Percentiles rank a stretch among this genome's conserved stretches.
Conservation (phyloP, 1,284 basidiomycete species). For the Singerocomus rubriflavus region DNA sequence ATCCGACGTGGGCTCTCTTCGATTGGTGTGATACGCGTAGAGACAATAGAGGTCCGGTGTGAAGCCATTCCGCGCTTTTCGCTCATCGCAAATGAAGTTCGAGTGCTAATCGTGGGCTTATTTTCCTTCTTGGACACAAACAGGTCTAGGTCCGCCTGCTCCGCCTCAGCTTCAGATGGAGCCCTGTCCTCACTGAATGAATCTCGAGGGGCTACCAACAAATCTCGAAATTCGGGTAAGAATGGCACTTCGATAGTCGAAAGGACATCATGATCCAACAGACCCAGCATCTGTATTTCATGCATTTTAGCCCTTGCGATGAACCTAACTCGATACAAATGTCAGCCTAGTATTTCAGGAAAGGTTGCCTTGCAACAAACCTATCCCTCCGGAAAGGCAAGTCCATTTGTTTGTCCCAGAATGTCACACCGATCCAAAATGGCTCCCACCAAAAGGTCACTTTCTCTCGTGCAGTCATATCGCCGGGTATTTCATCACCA, state of each 20-base stretch:
- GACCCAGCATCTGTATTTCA: conserved; percentile 90
- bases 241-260: conserved; percentile 83
- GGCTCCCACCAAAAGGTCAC: conserved; percentile 82
- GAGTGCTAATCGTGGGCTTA: conserved; percentile 31
- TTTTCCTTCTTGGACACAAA: conserved; percentile 51
- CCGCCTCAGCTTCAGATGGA: conserved; percentile 52
- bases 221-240: conserved; percentile 46
- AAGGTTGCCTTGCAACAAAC: conserved; percentile 33
- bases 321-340: conserved; percentile 50
- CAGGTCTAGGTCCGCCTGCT: conserved; percentile 67
- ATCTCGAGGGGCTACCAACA: conserved; percentile 29
- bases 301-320: conserved; percentile 91
- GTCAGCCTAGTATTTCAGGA: background rate
- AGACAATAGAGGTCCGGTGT: conserved; percentile 44
- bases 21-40: conserved; percentile 54
- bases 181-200: conserved; percentile 30
- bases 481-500: conserved; percentile 51
- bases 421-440: conserved; percentile 77
- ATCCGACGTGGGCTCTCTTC: conserved; percentile 63
- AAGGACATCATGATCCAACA: conserved; percentile 85
- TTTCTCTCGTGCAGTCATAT: conserved; percentile 39
- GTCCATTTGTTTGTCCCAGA: conserved; percentile 85
- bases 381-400: conserved; percentile 84
- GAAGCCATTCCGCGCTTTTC: conserved; percentile 38
- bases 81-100: conserved; percentile 36